A percentile compares a stretch with the other conserved stretches of the same genome.
phyloP scores from a whole-genome alignment of 1,139 yeast species.

The Kurtzmaniella quercitrusa region DNA sequence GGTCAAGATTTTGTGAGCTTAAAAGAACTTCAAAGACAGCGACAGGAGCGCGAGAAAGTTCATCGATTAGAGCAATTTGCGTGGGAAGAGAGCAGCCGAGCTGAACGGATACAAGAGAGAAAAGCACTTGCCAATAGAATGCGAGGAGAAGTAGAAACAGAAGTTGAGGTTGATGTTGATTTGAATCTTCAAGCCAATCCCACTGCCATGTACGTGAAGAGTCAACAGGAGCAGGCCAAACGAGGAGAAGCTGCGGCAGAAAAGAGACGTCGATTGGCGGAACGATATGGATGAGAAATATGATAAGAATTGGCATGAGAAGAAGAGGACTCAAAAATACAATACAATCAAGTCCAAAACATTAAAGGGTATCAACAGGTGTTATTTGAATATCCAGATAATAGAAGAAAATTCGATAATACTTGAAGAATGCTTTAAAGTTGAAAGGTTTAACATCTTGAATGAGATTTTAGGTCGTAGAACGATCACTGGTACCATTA shows the following conservation, averaged over 20 bases:
- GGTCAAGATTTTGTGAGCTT: slow-evolving; percentile 51
- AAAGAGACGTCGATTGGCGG: slow-evolving; percentile 29
- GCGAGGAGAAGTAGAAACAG: slow-evolving; percentile 7
- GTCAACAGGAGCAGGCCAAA: slow-evolving; percentile 35
- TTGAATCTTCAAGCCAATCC: slow-evolving; percentile 56
- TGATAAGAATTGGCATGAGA: background rate
- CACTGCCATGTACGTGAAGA: slow-evolving; percentile 47
- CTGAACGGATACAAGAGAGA: slow-evolving; percentile 14
- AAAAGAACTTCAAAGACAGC: slow-evolving; percentile 43
- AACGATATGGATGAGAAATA: slow-evolving; percentile 25
- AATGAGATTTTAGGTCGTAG: too few relatives aligned
- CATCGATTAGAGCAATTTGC: slow-evolving; percentile 50
- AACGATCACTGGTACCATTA: too few relatives aligned
- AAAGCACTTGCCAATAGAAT: slow-evolving; percentile 13
- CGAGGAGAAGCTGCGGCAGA: slow-evolving; percentile 22
- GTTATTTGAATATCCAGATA: too few relatives aligned
- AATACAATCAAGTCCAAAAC: too few relatives aligned
- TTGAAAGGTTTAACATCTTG: too few relatives aligned
- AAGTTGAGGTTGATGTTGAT: slow-evolving; percentile 32
- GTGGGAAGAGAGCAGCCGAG: slow-evolving; percentile 36
- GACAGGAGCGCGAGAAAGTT: slow-evolving; percentile 29
- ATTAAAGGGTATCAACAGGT: too few relatives aligned
- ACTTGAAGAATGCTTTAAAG: too few relatives aligned
- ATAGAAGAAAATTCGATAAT: too few relatives aligned
- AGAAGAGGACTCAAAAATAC: background rate